Conservation (phyloP, 106 monocot species). For the Phalaenopsis equestris region DNA sequence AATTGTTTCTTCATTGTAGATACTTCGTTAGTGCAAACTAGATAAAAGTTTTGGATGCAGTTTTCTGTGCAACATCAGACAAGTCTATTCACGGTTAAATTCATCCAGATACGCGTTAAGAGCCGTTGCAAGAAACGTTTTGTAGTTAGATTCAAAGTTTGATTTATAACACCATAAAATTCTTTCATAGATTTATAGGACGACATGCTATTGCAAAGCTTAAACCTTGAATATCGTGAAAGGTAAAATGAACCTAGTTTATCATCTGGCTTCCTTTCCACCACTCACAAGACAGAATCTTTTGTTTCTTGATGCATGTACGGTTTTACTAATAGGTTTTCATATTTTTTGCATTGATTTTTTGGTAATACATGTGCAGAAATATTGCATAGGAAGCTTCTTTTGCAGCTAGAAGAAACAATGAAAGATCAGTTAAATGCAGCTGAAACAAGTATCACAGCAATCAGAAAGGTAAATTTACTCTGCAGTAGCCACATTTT, state of each 20-base stretch:
- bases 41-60: background rate
- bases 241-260: too few relatives aligned
- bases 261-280: too few relatives aligned
- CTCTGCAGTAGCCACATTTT: background rate
- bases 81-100: background rate
- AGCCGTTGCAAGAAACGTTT: too few relatives aligned
- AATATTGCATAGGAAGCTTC: conserved; percentile 64
- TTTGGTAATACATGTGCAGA: conserved; percentile 27
- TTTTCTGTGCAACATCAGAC: background rate
- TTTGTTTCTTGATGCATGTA: conserved; percentile 2
- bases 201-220: too few relatives aligned
- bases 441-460: conserved; percentile 54
- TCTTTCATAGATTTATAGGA: too few relatives aligned
- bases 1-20: background rate
- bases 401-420: conserved; percentile 49
- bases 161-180: too few relatives aligned
- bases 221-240: too few relatives aligned
- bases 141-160: too few relatives aligned
- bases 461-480: conserved; percentile 49
- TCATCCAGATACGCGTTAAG: background rate
- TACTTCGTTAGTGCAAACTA: background rate
- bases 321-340: background rate
- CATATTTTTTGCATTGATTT: background rate
- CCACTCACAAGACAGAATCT: background rate
- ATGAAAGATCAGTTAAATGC: conserved; percentile 48